Base-by-base conservation (phyloP, 192 early-diverging fungal genomes). In the Umbelopsis isabellina region DNA sequence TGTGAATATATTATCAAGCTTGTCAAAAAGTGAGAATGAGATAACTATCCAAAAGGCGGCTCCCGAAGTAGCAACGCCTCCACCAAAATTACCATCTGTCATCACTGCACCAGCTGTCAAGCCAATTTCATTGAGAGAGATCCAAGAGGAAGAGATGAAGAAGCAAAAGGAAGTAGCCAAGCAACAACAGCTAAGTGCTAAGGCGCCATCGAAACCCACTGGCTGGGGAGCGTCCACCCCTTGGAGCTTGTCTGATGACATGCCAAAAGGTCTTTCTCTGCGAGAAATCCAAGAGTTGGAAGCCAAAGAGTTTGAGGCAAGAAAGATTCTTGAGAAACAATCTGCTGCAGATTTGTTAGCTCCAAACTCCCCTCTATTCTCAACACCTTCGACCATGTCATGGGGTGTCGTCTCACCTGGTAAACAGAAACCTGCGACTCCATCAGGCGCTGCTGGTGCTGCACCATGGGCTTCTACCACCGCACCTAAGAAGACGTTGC, bases 201-300 rank as follows among this genome's bases (percentile, higher is more conserved):
- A 74, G 33, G n/a, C 64, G 18, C 21, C 12, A 10, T 8, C 49
- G 4, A 55, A 65, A 22, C 22, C 49, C 12, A 23, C 45, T 20
- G 65, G 65, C 9, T 74, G 72, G 72, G 47, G 44, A 20, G 21
- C 33, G 30, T 20, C 66, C 10, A 44, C 66, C 3, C 37, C 49
- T 18, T 51, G 10, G 61, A 64, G 47, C 46, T 35, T 45, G 13
- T 75, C 74, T 16, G 49, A 72, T 41, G 37, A 49, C 5, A 47
- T 72, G 46, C 65, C 72, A 27, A 80, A 78, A 49, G 80, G 82
- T 25, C 82, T 80, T 12, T 84, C 86, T 18, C 66, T 89, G 25
- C 82, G 84, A 25, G 88, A 89, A 75, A 87, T 89, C 66, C 88
- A 89, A 71, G 88, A 88, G 61, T 73, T 84, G 75, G 88, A 89